Conservation (phyloP, 805 yeast genomes). For the Lachancea meyersii region DNA sequence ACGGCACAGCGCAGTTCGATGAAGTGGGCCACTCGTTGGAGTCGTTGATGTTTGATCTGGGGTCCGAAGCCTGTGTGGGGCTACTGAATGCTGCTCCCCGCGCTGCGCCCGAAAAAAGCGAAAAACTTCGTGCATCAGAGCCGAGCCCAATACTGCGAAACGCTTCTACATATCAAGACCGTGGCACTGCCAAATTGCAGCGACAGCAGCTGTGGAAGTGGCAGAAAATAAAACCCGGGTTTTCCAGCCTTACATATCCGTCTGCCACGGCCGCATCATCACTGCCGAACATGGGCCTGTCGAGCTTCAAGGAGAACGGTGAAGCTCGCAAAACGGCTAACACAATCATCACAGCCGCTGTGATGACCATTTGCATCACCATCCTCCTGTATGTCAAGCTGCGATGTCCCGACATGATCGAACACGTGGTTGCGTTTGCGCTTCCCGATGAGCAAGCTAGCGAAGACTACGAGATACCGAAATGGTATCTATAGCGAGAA, state of each 20-base stretch:
- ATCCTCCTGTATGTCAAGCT: constrained; percentile 13
- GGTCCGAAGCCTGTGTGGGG: constrained; percentile 49
- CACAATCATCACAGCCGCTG: constrained; percentile 9
- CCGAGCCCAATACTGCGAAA: neutral
- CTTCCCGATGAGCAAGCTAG: neutral
- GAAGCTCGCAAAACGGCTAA: neutral
- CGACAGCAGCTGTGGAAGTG: constrained; percentile 4
- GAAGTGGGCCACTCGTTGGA: constrained; percentile 30
- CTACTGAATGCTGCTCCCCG: constrained; percentile 35
- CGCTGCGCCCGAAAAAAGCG: too few relatives aligned
- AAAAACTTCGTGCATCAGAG: neutral
- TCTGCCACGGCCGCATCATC: neutral
- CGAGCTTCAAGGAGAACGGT: too few relatives aligned
- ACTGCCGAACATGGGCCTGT: too few relatives aligned
- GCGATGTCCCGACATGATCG: constrained; percentile 9
- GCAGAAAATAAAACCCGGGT: neutral
- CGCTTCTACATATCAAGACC: neutral
- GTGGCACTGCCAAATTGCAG: neutral
- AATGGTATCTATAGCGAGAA: constrained; percentile 10
- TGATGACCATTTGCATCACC: constrained; percentile 12
- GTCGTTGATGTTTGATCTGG: constrained; percentile 35
- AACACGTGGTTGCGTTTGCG: constrained; percentile 4
- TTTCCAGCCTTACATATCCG: neutral
- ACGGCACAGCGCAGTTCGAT: constrained; percentile 23
- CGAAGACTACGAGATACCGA: constrained; percentile 12